These are phyloP conservation scores for Leishmania guyanensis DNA, from an alignment of 208 protist species.

Conservation along the genomic window DNA sequence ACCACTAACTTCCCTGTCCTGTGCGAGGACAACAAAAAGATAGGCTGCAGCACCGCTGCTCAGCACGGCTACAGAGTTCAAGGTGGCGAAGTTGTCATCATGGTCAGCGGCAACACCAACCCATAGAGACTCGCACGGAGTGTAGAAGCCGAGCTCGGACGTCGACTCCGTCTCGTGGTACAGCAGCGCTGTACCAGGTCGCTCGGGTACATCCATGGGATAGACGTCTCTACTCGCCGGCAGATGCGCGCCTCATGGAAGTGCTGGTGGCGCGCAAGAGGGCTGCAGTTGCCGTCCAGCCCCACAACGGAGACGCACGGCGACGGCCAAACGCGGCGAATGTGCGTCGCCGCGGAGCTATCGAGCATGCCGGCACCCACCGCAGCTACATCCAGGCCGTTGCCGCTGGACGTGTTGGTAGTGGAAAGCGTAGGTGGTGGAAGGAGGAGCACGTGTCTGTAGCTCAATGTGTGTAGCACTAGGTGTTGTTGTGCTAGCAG, in stretches of 20 bases:
- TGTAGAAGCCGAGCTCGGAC: slow-evolving; percentile 26
- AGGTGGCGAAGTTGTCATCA: slow-evolving; percentile 4
- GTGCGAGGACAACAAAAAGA: too few species aligned
- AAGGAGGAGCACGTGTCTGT: neutral
- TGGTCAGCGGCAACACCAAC: slow-evolving; percentile 9
- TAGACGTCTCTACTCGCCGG: slow-evolving; percentile 22
- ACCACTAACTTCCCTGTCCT: too few species aligned
- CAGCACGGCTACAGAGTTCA: slow-evolving; percentile 15
- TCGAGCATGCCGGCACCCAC: slow-evolving; percentile 34
- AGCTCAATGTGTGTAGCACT: neutral
- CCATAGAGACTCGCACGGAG: slow-evolving; percentile 23
- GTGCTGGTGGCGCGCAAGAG: slow-evolving; percentile 33
- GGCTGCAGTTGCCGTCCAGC: slow-evolving; percentile 16
- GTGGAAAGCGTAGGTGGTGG: neutral
- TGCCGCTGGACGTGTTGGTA: neutral
- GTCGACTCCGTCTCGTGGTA: slow-evolving; percentile 28
- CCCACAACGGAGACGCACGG: slow-evolving; percentile 22
- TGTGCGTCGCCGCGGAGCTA: slow-evolving; percentile 27
- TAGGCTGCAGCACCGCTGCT: neutral
- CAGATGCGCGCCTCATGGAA: slow-evolving; percentile 36
- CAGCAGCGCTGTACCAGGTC: slow-evolving; percentile 4
- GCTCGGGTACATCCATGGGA: slow-evolving; percentile 21
- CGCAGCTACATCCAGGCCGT: slow-evolving; percentile 16
- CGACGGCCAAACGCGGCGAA: slow-evolving; percentile 19
- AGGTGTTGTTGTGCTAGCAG: neutral